Conservation (phyloP, 441 rosid species). For the Pelargonium australe region DNA sequence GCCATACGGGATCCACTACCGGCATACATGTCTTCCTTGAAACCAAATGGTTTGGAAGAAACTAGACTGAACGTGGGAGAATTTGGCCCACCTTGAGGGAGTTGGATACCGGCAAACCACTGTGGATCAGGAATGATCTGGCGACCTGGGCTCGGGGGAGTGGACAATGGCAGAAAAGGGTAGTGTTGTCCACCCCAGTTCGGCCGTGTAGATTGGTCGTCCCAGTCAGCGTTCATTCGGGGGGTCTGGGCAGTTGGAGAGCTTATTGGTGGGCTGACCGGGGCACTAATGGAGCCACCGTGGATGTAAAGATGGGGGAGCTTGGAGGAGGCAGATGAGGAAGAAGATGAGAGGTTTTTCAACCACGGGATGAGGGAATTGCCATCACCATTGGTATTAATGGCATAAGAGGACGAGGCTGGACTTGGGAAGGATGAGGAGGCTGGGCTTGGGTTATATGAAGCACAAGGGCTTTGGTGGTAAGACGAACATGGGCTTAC, state of each 20-base stretch:
- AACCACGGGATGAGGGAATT: slow-evolving; percentile 63
- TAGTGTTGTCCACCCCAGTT: slow-evolving; percentile 31
- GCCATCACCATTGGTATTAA: slow-evolving; percentile 42
- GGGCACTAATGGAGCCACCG: slow-evolving; percentile 69
- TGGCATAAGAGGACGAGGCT: slow-evolving; percentile 45
- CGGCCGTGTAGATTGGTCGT: slow-evolving; percentile 34
- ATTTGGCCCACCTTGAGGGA: slow-evolving; percentile 47
- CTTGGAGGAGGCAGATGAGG: slow-evolving; percentile 61
- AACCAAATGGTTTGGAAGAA: slow-evolving; percentile 48
- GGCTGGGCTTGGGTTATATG: slow-evolving; percentile 51
- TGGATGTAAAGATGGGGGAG: slow-evolving; percentile 47
- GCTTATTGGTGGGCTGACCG: slow-evolving; percentile 68
- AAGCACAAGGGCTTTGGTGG: slow-evolving; percentile 52
- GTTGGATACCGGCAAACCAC: slow-evolving; percentile 61
- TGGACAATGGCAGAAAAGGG: slow-evolving; percentile 42
- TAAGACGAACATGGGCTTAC: slow-evolving; percentile 55
- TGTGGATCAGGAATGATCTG: slow-evolving; percentile 54
- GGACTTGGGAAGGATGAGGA: slow-evolving; percentile 62
- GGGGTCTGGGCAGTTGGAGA: slow-evolving; percentile 64
- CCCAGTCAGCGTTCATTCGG: slow-evolving; percentile 38
- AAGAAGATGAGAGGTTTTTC: slow-evolving; percentile 57
- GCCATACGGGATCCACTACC: slow-evolving; percentile 56
- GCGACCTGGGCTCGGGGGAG: slow-evolving; percentile 62
- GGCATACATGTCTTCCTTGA: slow-evolving; percentile 40
- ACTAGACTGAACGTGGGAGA: slow-evolving; percentile 66